Base-by-base conservation (phyloP, 805 yeast genomes). In the Suhomyces sp. region DNA sequence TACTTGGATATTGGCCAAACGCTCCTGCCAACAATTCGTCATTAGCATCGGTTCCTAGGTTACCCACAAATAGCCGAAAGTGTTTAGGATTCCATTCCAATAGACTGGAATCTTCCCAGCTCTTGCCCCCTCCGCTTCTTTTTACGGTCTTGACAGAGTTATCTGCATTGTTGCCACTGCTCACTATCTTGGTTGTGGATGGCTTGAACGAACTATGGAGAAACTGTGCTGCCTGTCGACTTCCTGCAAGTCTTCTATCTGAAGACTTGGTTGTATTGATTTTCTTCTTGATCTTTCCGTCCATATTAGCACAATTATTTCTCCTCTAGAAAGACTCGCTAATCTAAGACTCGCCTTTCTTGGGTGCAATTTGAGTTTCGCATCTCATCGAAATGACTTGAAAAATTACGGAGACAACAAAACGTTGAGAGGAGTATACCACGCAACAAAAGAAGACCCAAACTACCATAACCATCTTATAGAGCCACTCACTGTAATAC, bases 21-120 rank as follows among this genome's bases (percentile, higher is more conserved):
- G 88, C 84, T 22, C 71, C 65, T n/a, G 68, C 60, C n/a, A 88
- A 70, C 46, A 81, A 59, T 17, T 76, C 80, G 53, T 85, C 88
- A 23, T 76, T 80, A 3, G 83, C 92, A 59, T 87, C 92, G 4
- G 77, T 73, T 0, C 90, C 88, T 31, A 88, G 66, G 59, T 88
- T 57, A 0, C 94, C 96, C 6, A 88, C 88, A 68, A 88, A 88
- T 19, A 88, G 69, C 29, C 90, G 70, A 68, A 85, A 88, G 58
- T 87, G 90, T 15, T 74, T 69, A 0, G 91, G 89, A 60, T 87
- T 80, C 90, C 90, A 87, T 44, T 81, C 87, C 5, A 74, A 66
- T 19, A 80, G 64, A 2, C 79, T 57, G 5, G 69, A 54, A 54
- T 81, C 84, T 36, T 74, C 71, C 84, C 85, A 80, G 15, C 62